Percentiles rank a stretch among this genome's conserved stretches.
phyloP scores from a whole-genome alignment of 257 asterid species.

The Jacaranda mimosifolia region DNA sequence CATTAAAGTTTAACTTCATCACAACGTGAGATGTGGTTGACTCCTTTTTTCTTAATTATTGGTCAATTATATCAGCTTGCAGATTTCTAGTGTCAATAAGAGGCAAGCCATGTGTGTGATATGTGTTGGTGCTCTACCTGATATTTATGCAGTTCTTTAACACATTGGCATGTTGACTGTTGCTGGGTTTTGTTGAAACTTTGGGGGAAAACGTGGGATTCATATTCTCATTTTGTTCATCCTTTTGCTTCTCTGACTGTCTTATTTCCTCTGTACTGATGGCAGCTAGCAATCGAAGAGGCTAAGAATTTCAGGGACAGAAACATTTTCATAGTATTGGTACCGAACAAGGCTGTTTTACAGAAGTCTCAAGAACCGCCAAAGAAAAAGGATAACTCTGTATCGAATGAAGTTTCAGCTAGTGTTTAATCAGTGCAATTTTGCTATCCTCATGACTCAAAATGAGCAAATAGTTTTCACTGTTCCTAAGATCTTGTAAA shows the following conservation, averaged over 20 bases:
- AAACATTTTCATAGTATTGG: conserved; percentile 71
- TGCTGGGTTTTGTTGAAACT: neutral
- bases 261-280: conserved; percentile 6
- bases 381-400: conserved; percentile 62
- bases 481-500: conserved; percentile 30
- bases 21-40: too few species aligned
- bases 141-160: too few species aligned
- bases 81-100: too few species aligned
- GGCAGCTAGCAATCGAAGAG: conserved; percentile 85
- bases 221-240: neutral
- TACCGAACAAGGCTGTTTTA: conserved; percentile 78
- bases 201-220: neutral
- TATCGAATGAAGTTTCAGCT: conserved; percentile 71
- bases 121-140: too few species aligned
- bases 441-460: conserved; percentile 32
- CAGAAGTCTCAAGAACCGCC: conserved; percentile 74
- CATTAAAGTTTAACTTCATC: too few species aligned
- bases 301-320: conserved; percentile 75
- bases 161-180: too few species aligned
- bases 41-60: too few species aligned
- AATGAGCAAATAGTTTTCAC: conserved; percentile 40
- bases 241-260: neutral
- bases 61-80: too few species aligned
- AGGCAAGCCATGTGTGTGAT: too few species aligned
- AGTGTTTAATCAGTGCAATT: conserved; percentile 54